Evolutionary conservation across 257 asterid species (phyloP).

Genomic region (Solanum dulcamara): DNA sequence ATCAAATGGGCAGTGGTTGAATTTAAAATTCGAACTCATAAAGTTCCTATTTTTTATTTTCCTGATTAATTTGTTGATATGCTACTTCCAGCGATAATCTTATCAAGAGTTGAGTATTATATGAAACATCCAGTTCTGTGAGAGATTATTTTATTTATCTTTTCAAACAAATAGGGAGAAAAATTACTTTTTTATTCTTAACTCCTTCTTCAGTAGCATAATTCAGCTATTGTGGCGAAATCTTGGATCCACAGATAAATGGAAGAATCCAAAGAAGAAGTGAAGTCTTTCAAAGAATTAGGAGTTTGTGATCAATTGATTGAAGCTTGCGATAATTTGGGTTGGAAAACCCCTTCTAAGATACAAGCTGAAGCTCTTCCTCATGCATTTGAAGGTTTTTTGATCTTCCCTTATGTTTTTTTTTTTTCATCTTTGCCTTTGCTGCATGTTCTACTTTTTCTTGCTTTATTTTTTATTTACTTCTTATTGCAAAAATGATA

Average conservation of each 20-base stretch:
- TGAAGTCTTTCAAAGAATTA: slow-evolving; percentile 50
- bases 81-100: too few relatives aligned
- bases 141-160: too few relatives aligned
- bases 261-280: slow-evolving; percentile 8
- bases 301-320: slow-evolving; percentile 53
- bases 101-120: neutral
- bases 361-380: slow-evolving; percentile 69
- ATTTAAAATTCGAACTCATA: too few relatives aligned
- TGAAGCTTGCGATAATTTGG: slow-evolving; percentile 68
- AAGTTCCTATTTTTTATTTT: too few relatives aligned
- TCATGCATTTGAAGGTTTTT: slow-evolving; percentile 38
- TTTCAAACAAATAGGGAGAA: neutral
- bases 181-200: neutral
- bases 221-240: neutral
- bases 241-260: neutral
- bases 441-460: neutral
- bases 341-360: slow-evolving; percentile 61
- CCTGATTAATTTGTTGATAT: too few relatives aligned
- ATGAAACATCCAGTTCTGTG: too few relatives aligned
- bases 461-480: neutral
- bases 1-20: too few relatives aligned
- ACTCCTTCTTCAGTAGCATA: neutral
- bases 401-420: neutral
- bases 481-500: neutral
- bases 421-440: neutral